Evolutionary conservation across 352 stramenopile genomes (phyloP), one percentile per base, ranked within the genome.

Genomic region (Phytophthora pluvialis): DNA sequence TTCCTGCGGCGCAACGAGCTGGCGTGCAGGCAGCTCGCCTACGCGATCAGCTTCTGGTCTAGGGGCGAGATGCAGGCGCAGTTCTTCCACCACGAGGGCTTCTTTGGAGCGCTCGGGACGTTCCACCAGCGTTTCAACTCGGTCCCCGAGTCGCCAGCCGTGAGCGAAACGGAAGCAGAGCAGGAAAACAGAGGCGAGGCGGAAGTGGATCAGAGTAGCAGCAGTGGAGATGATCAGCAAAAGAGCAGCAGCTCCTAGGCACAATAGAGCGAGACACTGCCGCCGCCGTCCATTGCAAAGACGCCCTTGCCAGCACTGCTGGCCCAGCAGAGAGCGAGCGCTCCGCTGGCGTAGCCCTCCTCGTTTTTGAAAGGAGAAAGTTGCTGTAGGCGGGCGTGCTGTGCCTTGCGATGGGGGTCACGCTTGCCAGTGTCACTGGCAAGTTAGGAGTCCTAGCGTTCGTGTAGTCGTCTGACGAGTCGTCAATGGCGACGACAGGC

Each of bases 21-120:
- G 60, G 95, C 86, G 39, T 94, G 74, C 38, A 80, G 88, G 29
- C 81, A 93, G 59, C 74, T 98, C 32, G 80, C 91, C 36, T 98
- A 93, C 68, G 91, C 93, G 7, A 99, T 99, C 75, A 86, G 98
- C 63, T 99, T 98, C 74, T 99, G 97, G 98, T 98, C 93, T 29
- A 91, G 96, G 53, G 95, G 94, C 31, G 67, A 75, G 35, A 90
- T 96, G 75, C 77, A 96, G 56, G 90, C 89, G 16, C 84, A 97
- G 48, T 98, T 98, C 61, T 94, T 98, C 54, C 84, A 93, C 60
- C 96, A 98, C 77, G 95, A 98, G 78, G 97, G 97, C 0, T 99
- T 99, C 73, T 99, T 99, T 76, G 97, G 97, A 18, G 96, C 97
- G 11, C 73, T 99, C 5, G 98, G 98, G 32, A 93, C 97, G 35